A percentile compares a stretch with the other conserved stretches of the same genome.
phyloP scores from a whole-genome alignment of 176 grass and related monocot genomes.

The Rhipidocladum racemiflorum region DNA sequence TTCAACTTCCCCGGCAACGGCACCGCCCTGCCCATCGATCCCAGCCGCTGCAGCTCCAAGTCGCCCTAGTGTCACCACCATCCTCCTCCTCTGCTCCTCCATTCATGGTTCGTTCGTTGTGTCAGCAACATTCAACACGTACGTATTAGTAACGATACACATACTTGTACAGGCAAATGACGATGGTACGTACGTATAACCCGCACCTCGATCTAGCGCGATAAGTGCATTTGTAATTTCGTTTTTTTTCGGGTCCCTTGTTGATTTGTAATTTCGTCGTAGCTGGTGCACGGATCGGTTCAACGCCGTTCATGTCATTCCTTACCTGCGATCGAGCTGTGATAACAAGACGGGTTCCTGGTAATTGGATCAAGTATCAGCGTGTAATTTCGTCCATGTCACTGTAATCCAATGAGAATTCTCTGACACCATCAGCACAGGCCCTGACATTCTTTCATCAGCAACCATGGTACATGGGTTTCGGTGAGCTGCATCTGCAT shows the following conservation, averaged over 20 bases:
- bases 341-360: not conserved
- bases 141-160: not conserved
- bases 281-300: not conserved
- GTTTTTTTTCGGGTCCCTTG: not conserved
- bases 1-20: constrained; percentile 63
- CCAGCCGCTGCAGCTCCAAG: constrained; percentile 29
- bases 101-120: not conserved
- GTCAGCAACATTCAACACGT: not conserved
- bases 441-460: not conserved
- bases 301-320: not conserved
- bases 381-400: not conserved
- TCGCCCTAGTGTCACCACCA: not conserved
- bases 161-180: constrained; percentile 27
- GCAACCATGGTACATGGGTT: not conserved
- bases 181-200: not conserved
- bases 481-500: not conserved
- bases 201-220: not conserved
- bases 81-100: not conserved
- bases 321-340: not conserved
- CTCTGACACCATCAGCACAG: not conserved
- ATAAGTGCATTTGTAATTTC: constrained; percentile 2
- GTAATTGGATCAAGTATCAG: not conserved
- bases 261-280: not conserved
- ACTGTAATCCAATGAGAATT: not conserved
- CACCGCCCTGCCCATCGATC: constrained; percentile 40